Evolutionary conservation across 2,329 filamentous ascomycete species (phyloP), one percentile per base, ranked within the genome.

Genomic region (Annulohypoxylon truncatum): DNA sequence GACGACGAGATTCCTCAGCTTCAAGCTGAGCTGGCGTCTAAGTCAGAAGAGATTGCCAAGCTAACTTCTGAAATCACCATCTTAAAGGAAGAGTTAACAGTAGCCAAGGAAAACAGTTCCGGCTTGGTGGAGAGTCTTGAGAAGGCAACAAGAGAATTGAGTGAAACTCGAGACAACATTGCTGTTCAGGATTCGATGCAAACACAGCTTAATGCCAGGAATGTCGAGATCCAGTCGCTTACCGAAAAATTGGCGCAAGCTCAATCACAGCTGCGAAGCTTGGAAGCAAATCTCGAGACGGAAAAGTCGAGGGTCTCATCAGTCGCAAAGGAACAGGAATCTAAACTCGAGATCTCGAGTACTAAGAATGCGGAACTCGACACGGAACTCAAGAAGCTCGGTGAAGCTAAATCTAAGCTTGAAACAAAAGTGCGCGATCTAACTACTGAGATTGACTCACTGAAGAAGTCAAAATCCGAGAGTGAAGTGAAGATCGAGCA

Each of bases 1-100:
- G 94, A 98, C 63, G 90, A 91, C 53, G 95, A 98, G 79, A 84
- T 96, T 12, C 92, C 92, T 2, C 88, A 92, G 57, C 81, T 97
- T n/a, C 91, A 96, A 74, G 84, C 87, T 1, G 91, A 96, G 71
- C 78, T 96, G 2, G 84, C 89, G 54, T 86, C 89, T 61, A 92
- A 91, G 73, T 82, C 90, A 9, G 86, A 87, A 42, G 90, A 95
- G 77, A 88, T 96, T 35, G 86, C 89, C 55, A 85, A 84, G 47
- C 86, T 98, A 12, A 90, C 90, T 70, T 79, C 82, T 2, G 89
- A 96, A 72, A 87, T 96, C 26, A 83, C 86, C 18, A 84, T 81
- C 1, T 81, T 97, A 20, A 89, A 90, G 77, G 82, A 86, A 2
- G 92, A 96, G 71, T 82, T 97, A 3, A 85, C 87, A 1, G 86